A percentile compares a stretch with the other conserved stretches of the same genome.
Conservation (phyloP, 148 eudicot genomes). For the Silene conica region DNA sequence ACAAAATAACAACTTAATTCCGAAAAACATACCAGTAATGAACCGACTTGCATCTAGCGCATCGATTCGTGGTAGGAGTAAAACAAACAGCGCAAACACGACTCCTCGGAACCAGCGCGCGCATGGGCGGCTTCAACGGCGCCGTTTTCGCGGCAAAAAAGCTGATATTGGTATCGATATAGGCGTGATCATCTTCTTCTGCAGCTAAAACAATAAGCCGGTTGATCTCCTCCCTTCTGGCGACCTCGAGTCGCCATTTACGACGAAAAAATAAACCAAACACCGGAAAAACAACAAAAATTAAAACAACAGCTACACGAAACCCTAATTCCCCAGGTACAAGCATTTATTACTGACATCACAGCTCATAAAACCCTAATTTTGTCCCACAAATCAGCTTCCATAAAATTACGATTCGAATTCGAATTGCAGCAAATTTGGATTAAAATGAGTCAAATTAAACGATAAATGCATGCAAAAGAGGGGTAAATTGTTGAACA, state of each 20-base stretch:
- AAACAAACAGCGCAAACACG: constrained; percentile 61
- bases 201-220: constrained; percentile 55
- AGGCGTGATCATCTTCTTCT: constrained; percentile 67
- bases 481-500: too few species aligned
- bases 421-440: too few species aligned
- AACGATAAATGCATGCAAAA: too few species aligned
- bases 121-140: neutral
- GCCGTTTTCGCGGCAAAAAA: neutral
- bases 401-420: neutral
- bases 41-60: constrained; percentile 67
- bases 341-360: constrained; percentile 56
- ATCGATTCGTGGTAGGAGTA: constrained; percentile 49
- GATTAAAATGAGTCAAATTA: too few species aligned
- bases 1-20: neutral
- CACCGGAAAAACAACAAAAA: constrained; percentile 31
- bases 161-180: constrained; percentile 44
- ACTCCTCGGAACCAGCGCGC: constrained; percentile 19
- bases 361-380: constrained; percentile 36
- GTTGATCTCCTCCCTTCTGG: constrained; percentile 60
- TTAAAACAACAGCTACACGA: constrained; percentile 32
- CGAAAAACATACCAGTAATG: constrained; percentile 60
- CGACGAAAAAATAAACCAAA: constrained; percentile 45
- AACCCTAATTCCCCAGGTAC: constrained; percentile 70
- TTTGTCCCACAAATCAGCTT: neutral
- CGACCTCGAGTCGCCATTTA: constrained; percentile 59